Percentiles rank a stretch among this genome's conserved stretches.
phyloP scores from a whole-genome alignment of 768 basidiomycete genomes.

The Pholiota conissans region DNA sequence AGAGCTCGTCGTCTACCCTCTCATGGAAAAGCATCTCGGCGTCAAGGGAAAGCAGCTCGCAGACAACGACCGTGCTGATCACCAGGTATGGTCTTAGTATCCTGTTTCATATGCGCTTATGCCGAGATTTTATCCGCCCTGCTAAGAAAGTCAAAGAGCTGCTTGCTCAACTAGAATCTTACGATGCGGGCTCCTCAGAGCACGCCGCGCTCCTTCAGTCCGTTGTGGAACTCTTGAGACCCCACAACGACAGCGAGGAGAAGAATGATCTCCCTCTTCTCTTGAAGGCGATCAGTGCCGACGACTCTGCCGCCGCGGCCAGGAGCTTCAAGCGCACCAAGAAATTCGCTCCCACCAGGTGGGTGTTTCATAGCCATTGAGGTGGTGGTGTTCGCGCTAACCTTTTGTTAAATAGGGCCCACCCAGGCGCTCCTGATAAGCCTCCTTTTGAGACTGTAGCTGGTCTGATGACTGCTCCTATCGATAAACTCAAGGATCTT shows the following conservation, averaged over 20 bases:
- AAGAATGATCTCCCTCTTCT: conserved; percentile 54
- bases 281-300: conserved; percentile 44
- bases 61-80: conserved; percentile 56
- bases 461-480: conserved; percentile 51
- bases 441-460: conserved; percentile 63
- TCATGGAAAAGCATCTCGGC: conserved; percentile 59
- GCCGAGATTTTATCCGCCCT: not conserved
- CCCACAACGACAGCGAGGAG: conserved; percentile 62
- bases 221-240: conserved; percentile 47
- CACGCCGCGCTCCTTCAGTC: conserved; percentile 42
- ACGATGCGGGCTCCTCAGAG: conserved; percentile 40
- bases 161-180: conserved; percentile 46
- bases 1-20: conserved; percentile 64
- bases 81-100: conserved; percentile 39
- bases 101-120: not conserved
- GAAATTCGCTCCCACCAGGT: conserved; percentile 64
- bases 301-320: conserved; percentile 46
- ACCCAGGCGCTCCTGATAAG: conserved; percentile 44
- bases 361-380: conserved; percentile 13
- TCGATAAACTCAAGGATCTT: conserved; percentile 59
- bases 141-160: conserved; percentile 33
- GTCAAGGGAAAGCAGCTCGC: conserved; percentile 48
- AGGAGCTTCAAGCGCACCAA: conserved; percentile 53
- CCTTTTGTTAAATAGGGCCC: conserved; percentile 7
- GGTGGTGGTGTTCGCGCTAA: not conserved